These are phyloP conservation scores for Cyphellophora europaea DNA, from an alignment of 2,329 filamentous ascomycete genomes.

Conservation along the genomic window DNA sequence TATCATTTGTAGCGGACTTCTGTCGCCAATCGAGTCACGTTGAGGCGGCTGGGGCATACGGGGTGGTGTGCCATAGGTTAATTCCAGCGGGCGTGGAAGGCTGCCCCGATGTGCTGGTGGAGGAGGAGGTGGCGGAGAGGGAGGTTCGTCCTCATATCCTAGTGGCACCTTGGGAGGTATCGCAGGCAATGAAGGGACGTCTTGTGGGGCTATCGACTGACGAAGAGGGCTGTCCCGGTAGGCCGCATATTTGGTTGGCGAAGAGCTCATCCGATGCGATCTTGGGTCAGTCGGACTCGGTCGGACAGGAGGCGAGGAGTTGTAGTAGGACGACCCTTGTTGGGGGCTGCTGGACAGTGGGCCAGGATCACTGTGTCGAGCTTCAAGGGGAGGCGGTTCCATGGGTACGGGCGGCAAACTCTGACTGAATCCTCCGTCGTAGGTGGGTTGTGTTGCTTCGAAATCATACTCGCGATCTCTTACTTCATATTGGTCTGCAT, in stretches of 20 bases:
- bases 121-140: slow-evolving; percentile 25
- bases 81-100: neutral
- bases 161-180: slow-evolving; percentile 5
- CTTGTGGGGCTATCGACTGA: slow-evolving; percentile 19
- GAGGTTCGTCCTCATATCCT: slow-evolving; percentile 17
- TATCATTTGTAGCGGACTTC: slow-evolving; percentile 18
- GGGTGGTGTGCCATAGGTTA: neutral
- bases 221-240: slow-evolving; percentile 22
- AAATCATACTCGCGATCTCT: too few relatives aligned
- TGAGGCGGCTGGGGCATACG: slow-evolving; percentile 3
- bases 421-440: too few relatives aligned
- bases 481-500: neutral
- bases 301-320: slow-evolving; percentile 8
- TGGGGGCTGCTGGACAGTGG: slow-evolving; percentile 1
- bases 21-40: slow-evolving; percentile 12
- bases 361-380: neutral
- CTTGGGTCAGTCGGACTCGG: slow-evolving; percentile 6
- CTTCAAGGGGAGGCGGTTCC: neutral
- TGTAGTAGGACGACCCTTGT: slow-evolving; percentile 3
- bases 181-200: slow-evolving; percentile 13
- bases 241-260: slow-evolving; percentile 15
- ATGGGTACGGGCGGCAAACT: too few relatives aligned
- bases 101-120: slow-evolving; percentile 18
- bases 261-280: slow-evolving; percentile 12
- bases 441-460: too few relatives aligned